phyloP scores from a whole-genome alignment of 768 basidiomycete genomes.

The Suillus brevipes region DNA sequence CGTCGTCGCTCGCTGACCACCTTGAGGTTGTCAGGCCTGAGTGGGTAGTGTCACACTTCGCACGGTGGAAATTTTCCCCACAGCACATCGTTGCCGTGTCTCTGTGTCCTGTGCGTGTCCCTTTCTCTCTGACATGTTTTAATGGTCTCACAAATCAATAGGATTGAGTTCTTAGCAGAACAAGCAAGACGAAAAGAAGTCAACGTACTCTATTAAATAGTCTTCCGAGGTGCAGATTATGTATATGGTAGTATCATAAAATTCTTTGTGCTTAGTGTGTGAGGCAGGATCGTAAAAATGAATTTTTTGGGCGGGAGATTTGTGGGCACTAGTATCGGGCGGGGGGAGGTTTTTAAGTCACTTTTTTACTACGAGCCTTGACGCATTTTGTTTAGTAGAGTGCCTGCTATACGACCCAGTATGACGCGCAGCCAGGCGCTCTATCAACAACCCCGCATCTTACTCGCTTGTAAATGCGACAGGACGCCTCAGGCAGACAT shows the following conservation, averaged over 20 bases:
- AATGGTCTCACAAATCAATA: neutral
- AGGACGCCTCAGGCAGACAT: neutral
- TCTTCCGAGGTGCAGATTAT: neutral
- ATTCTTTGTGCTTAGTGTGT: neutral
- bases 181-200: neutral
- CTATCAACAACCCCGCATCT: too few relatives aligned
- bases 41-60: too few relatives aligned
- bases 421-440: too few relatives aligned
- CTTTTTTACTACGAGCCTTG: neutral
- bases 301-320: neutral
- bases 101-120: too few relatives aligned
- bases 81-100: too few relatives aligned
- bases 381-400: too few relatives aligned
- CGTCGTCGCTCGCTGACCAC: too few relatives aligned
- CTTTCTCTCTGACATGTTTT: neutral
- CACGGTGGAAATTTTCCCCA: too few relatives aligned
- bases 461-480: too few relatives aligned
- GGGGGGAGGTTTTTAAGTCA: neutral
- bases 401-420: too few relatives aligned
- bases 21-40: too few relatives aligned
- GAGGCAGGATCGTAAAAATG: neutral
- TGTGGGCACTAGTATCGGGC: neutral
- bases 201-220: neutral
- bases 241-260: neutral
- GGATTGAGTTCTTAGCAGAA: neutral